These are phyloP conservation scores for Nicotiana sylvestris DNA, from an alignment of 257 asterid species.

Conservation along the genomic window DNA sequence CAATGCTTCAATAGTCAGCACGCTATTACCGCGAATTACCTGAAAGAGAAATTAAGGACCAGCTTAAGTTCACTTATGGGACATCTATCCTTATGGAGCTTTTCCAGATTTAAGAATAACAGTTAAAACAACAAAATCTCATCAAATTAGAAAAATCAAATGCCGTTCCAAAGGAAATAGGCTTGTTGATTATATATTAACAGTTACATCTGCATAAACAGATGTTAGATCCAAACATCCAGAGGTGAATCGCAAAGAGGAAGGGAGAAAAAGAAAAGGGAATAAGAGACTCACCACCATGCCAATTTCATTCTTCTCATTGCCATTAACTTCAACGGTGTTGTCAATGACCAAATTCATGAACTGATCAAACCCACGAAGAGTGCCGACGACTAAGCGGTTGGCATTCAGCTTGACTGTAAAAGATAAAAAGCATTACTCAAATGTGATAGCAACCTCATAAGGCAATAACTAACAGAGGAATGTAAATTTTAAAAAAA, in stretches of 20 bases:
- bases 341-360: slow-evolving; percentile 82
- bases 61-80: background rate
- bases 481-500: background rate
- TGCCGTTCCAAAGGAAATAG: background rate
- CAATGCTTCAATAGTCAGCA: slow-evolving; percentile 89
- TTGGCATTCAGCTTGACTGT: slow-evolving; percentile 84
- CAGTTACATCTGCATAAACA: background rate
- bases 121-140: background rate
- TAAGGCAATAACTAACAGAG: background rate
- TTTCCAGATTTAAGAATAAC: background rate
- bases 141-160: background rate
- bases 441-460: background rate
- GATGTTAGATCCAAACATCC: background rate
- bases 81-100: background rate
- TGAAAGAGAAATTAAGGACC: slow-evolving; percentile 20
- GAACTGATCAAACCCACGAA: slow-evolving; percentile 87
- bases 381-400: slow-evolving; percentile 80
- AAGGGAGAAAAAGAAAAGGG: background rate
- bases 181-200: background rate
- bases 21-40: slow-evolving; percentile 90
- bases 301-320: slow-evolving; percentile 82
- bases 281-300: slow-evolving; percentile 67
- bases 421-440: background rate
- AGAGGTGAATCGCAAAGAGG: background rate
- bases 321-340: slow-evolving; percentile 85